Evolutionary conservation across 2,329 filamentous ascomycete genomes (phyloP).

Genomic region (Colletotrichum lupini): DNA sequence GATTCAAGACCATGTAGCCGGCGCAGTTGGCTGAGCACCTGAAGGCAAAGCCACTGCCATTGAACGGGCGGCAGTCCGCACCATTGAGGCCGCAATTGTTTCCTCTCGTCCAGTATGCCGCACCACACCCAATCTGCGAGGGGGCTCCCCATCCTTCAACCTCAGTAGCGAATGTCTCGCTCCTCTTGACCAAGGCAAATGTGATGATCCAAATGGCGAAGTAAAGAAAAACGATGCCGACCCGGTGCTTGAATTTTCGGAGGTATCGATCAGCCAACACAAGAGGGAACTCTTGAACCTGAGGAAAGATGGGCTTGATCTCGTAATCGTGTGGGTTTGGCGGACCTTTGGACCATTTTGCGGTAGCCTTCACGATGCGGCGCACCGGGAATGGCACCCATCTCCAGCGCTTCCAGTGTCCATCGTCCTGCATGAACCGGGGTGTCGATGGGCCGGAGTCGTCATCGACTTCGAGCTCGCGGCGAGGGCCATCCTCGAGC

Average conservation of each 20-base stretch:
- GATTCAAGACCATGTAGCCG: constrained; percentile 73
- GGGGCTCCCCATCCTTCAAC: constrained; percentile 76
- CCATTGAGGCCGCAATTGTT: constrained; percentile 82
- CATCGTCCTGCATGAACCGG: constrained; percentile 69
- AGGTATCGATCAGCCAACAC: constrained; percentile 71
- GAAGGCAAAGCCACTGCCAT: constrained; percentile 76
- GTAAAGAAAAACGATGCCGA: constrained; percentile 68
- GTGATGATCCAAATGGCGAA: constrained; percentile 75
- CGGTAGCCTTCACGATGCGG: constrained; percentile 53
- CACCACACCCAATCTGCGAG: constrained; percentile 72
- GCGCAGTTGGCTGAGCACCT: constrained; percentile 80
- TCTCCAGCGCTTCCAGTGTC: constrained; percentile 60
- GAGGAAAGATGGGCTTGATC: constrained; percentile 72
- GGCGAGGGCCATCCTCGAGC: constrained; percentile 47
- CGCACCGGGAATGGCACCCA: constrained; percentile 70
- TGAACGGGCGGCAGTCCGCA: constrained; percentile 79
- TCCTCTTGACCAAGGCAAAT: constrained; percentile 76
- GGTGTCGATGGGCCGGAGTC: constrained; percentile 61
- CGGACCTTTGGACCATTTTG: constrained; percentile 67
- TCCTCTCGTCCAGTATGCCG: constrained; percentile 76
- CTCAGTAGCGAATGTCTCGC: constrained; percentile 68
- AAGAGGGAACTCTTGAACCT: constrained; percentile 75
- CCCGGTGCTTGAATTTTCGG: constrained; percentile 67
- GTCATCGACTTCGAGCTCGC: constrained; percentile 59
- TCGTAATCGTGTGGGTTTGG: constrained; percentile 59